phyloP scores from a whole-genome alignment of 768 basidiomycete genomes.

The Suillus alpinus region DNA sequence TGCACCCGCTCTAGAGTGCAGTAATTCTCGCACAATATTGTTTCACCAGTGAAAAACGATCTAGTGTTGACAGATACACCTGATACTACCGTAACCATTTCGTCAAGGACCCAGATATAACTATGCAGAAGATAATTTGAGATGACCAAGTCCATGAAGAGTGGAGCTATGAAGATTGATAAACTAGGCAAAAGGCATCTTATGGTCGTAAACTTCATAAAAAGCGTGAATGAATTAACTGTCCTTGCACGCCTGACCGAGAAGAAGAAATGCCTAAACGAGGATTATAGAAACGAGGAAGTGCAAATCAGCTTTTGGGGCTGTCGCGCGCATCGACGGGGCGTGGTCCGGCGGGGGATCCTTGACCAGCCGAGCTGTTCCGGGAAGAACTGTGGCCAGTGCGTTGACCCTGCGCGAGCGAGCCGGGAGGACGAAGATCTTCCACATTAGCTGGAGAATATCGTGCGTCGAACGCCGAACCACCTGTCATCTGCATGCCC shows the following conservation, averaged over 20 bases:
- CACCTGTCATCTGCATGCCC: conserved; percentile 63
- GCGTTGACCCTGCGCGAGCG: conserved; percentile 24
- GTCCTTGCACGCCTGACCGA: conserved; percentile 2
- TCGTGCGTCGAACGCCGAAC: conserved; percentile 56
- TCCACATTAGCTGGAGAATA: conserved; percentile 40
- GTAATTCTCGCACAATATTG: neutral
- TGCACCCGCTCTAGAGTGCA: neutral
- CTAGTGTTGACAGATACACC: conserved; percentile 5
- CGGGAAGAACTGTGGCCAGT: conserved; percentile 38
- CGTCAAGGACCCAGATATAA: conserved; percentile 8
- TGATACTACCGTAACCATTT: conserved; percentile 9
- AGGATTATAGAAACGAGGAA: neutral
- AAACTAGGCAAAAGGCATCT: conserved; percentile 12
- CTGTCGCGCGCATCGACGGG: conserved; percentile 28
- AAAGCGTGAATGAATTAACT: conserved; percentile 4
- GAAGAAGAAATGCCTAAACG: neutral
- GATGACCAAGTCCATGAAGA: conserved; percentile 16
- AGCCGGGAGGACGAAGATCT: conserved; percentile 28
- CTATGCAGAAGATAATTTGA: conserved; percentile 17
- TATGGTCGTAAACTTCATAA: conserved; percentile 7
- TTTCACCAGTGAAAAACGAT: neutral
- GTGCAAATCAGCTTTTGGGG: conserved; percentile 22
- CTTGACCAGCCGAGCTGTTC: conserved; percentile 51
- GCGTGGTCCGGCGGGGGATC: conserved; percentile 46
- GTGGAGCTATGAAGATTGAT: conserved; percentile 15